These are phyloP conservation scores for Marasmius fiardii DNA, from an alignment of 1,284 basidiomycete genomes.

Conservation along the genomic window DNA sequence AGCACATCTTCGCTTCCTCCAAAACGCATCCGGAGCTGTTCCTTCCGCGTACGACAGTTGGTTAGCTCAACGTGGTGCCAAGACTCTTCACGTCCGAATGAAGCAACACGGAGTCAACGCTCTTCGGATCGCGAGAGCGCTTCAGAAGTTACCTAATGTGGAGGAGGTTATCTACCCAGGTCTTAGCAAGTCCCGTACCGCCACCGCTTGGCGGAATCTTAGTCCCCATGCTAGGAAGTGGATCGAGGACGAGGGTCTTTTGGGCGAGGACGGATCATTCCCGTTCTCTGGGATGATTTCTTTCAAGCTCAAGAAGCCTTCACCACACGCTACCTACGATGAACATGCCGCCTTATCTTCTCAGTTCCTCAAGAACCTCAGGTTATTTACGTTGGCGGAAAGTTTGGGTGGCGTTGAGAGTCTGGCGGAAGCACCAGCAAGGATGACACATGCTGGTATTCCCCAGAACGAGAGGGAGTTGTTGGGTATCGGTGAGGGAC, in stretches of 20 bases:
- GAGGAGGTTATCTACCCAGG: constrained; percentile 89
- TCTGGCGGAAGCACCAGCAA: constrained; percentile 79
- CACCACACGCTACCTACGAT: not conserved
- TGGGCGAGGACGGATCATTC: constrained; percentile 33
- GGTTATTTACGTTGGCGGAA: constrained; percentile 86
- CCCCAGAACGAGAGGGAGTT: constrained; percentile 65
- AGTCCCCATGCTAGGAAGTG: constrained; percentile 70
- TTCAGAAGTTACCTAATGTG: constrained; percentile 58
- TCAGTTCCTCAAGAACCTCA: constrained; percentile 65
- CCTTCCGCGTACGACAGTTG: constrained; percentile 90
- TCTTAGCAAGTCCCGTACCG: constrained; percentile 32
- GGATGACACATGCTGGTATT: constrained; percentile 83
- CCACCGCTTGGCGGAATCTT: constrained; percentile 61
- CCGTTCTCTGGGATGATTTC: constrained; percentile 85
- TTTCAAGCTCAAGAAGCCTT: constrained; percentile 60
- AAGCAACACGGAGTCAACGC: constrained; percentile 86
- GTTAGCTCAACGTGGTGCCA: constrained; percentile 89
- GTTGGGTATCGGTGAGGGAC: constrained; percentile 79
- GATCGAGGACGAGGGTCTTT: constrained; percentile 34
- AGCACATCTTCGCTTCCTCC: constrained; percentile 78
- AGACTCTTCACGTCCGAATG: constrained; percentile 89
- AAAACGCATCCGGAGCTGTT: constrained; percentile 88
- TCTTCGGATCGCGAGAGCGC: constrained; percentile 67
- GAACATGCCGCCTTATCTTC: constrained; percentile 36
- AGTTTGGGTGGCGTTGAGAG: constrained; percentile 91